Evolutionary conservation across 306 rosid genomes (phyloP), one percentile per base, ranked within the genome.

Genomic region (Inga oerstediana): DNA sequence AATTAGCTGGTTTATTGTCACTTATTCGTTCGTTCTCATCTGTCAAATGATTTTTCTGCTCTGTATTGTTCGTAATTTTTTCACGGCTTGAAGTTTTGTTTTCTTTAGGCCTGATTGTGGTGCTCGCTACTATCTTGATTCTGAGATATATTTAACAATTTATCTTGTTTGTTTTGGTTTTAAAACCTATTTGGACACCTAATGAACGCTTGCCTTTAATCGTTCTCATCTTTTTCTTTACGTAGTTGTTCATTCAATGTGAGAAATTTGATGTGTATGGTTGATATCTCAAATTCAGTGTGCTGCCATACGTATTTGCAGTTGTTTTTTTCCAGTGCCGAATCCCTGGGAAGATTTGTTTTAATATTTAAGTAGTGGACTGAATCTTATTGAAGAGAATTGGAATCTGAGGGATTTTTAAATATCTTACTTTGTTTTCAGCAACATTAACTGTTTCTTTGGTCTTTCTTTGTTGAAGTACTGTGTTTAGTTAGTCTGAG

Each of bases 361-460:
- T 72, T 45, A 22, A 35, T 68, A 1, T 67, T 83, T 12, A 88
- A 90, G 93, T 90, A 90, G 93, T 90, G 93, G 91, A 87, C 91
- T 87, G 90, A 90, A 79, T 83, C 79, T 62, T 58, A 46, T 76
- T 85, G 93, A 83, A 39, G 93, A 88, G 48, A 85, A 70, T 69
- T 69, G 8, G 54, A 74, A 77, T 83, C 90, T 87, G 90, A 88
- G 91, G 91, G 93, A 58, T 85, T 52, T 56, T 19, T 24, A 16
- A 27, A 46, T 75, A 45, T 64, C 13, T 46, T 62, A 45, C 11
- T 19, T 7, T 14, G 8, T 22, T 13, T 22, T 43, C 3, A 62
- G 34, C 10, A 3, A 58, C 30, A 2, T 58, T 8, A 12, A 4
- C 24, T 11, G 49, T 48, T 19, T 24, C 67, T 7, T 49, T 16